phyloP scores from a whole-genome alignment of 495 filamentous ascomycete genomes.

The Aspergillus steynii region DNA sequence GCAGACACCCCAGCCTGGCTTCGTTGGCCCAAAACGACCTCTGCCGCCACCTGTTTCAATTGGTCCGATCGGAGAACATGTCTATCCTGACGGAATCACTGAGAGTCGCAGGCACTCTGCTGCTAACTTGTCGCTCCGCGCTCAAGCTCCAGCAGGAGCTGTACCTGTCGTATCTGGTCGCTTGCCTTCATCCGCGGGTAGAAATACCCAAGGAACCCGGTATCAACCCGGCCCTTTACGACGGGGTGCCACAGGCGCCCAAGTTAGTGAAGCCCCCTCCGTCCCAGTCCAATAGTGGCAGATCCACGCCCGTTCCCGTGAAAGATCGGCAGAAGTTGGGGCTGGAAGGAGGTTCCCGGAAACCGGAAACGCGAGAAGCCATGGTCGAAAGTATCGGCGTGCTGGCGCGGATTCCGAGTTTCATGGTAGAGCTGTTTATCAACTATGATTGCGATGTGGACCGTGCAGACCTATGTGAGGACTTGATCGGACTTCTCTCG shows the following conservation, averaged over 20 bases:
- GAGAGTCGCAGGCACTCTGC: slow-evolving; percentile 84
- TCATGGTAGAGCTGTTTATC: slow-evolving; percentile 92
- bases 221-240: slow-evolving; percentile 89
- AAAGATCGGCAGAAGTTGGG: slow-evolving; percentile 93
- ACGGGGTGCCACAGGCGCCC: slow-evolving; percentile 88
- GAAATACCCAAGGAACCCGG: slow-evolving; percentile 89
- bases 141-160: slow-evolving; percentile 97
- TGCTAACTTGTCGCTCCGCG: slow-evolving; percentile 88
- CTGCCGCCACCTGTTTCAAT: slow-evolving; percentile 92
- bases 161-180: slow-evolving; percentile 90
- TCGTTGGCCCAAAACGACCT: slow-evolving; percentile 88
- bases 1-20: slow-evolving; percentile 86
- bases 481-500: slow-evolving; percentile 89
- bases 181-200: slow-evolving; percentile 87
- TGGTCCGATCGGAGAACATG: slow-evolving; percentile 95
- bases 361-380: slow-evolving; percentile 91
- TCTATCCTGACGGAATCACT: slow-evolving; percentile 88
- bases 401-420: slow-evolving; percentile 86
- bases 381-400: slow-evolving; percentile 98
- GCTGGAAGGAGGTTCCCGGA: slow-evolving; percentile 86
- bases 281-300: slow-evolving; percentile 75
- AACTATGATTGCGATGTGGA: slow-evolving; percentile 98
- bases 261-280: slow-evolving; percentile 81
- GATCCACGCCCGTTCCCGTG: slow-evolving; percentile 89
- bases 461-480: slow-evolving; percentile 88